Percentiles rank a stretch among this genome's conserved stretches.
These are phyloP conservation scores for Diaporthe ampelina DNA, from an alignment of 2,329 filamentous ascomycete species.

Conservation along the genomic window DNA sequence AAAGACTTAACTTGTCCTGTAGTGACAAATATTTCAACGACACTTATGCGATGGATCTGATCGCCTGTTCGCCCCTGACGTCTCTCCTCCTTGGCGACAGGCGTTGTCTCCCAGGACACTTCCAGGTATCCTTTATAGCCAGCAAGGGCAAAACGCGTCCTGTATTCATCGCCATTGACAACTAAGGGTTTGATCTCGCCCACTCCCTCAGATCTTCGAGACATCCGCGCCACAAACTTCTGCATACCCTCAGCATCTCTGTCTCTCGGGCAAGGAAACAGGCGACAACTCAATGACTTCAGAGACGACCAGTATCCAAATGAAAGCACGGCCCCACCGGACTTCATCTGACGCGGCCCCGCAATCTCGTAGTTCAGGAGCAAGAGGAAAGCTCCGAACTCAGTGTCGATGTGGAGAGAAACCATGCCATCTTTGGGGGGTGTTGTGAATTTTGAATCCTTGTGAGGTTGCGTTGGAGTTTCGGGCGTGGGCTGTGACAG, in stretches of 20 bases:
- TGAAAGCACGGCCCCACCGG: background rate
- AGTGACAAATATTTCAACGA: slow-evolving; percentile 17
- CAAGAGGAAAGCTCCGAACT: background rate
- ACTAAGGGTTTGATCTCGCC: background rate
- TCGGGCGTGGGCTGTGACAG: background rate
- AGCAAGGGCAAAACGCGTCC: background rate
- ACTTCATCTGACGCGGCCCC: background rate
- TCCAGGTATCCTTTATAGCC: background rate
- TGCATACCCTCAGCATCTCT: background rate
- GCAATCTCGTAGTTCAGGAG: slow-evolving; percentile 7
- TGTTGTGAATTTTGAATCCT: slow-evolving; percentile 4
- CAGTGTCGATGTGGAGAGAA: slow-evolving; percentile 8
- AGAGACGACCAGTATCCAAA: slow-evolving; percentile 21
- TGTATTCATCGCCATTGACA: background rate
- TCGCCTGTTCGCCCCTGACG: background rate
- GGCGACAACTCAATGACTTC: background rate
- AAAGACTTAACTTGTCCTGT: background rate
- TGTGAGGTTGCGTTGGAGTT: background rate
- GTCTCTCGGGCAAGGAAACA: background rate
- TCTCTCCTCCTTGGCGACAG: background rate
- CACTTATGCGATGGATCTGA: slow-evolving; percentile 5
- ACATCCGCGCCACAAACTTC: slow-evolving; percentile 10
- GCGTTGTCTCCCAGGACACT: slow-evolving; percentile 5
- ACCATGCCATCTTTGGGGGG: slow-evolving; percentile 10
- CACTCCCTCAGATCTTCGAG: background rate